Conservation (phyloP, 2,329 filamentous ascomycete species). For the Fusarium pilosicola region DNA sequence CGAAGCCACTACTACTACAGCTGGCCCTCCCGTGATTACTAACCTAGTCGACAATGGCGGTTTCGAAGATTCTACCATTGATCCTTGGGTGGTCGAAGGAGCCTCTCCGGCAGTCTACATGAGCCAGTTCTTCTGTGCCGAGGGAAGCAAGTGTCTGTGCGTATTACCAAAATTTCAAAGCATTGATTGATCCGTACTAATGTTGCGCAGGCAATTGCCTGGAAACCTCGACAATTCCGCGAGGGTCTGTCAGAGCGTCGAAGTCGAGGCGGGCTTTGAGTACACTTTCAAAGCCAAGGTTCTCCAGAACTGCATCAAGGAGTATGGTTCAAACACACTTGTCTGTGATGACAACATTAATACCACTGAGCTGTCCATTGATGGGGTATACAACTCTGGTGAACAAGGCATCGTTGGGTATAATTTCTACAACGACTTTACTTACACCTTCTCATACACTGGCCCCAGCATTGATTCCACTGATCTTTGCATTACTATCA, state of each 20-base stretch:
- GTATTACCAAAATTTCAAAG: no score
- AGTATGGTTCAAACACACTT: not conserved
- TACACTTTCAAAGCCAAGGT: not conserved
- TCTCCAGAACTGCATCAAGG: not conserved
- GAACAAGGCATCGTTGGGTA: fast-evolving
- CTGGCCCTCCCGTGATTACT: not conserved
- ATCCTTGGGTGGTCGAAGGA: not conserved
- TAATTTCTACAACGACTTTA: fast-evolving
- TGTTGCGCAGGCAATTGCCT: fast-evolving
- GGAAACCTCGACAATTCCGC: not conserved
- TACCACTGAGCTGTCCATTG: not conserved
- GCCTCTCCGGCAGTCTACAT: not conserved
- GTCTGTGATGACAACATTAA: not conserved
- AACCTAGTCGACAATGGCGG: not conserved
- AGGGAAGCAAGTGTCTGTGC: not conserved
- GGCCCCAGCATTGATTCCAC: not conserved
- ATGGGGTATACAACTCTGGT: not conserved
- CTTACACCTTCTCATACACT: not conserved
- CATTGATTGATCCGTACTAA: not conserved
- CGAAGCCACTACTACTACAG: not conserved
- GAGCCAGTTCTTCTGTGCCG: not conserved
- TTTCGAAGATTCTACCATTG: not conserved
- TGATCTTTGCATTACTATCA: not conserved
- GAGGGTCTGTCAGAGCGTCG: not conserved
- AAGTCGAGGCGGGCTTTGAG: not conserved